phyloP scores from a whole-genome alignment of 345 rosid species.

The Acer saccharum region DNA sequence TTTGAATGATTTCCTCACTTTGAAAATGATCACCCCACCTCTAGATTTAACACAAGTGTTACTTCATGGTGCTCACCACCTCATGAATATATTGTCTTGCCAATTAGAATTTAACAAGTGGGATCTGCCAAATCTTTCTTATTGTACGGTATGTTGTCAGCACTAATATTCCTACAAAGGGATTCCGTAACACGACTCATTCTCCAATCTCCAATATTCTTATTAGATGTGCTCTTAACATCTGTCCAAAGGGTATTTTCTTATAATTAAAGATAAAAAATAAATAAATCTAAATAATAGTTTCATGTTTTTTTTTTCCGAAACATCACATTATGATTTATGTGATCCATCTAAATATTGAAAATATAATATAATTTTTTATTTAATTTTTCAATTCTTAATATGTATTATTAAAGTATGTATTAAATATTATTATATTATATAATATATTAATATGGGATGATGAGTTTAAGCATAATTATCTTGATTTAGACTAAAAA shows the following conservation, averaged over 20 bases:
- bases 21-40: conserved; percentile 19
- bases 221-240: too few relatives aligned
- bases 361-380: too few relatives aligned
- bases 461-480: not conserved
- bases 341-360: too few relatives aligned
- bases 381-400: not conserved
- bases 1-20: conserved; percentile 13
- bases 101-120: conserved; percentile 23
- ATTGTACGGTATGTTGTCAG: not conserved
- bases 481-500: conserved; percentile 16
- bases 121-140: conserved; percentile 3
- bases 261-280: too few relatives aligned
- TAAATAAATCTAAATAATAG: not conserved
- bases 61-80: conserved; percentile 23
- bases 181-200: conserved; percentile 12
- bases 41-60: conserved; percentile 27
- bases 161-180: not conserved
- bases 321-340: not conserved
- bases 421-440: not conserved
- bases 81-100: not conserved
- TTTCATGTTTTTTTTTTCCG: not conserved
- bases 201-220: not conserved
- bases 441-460: not conserved
- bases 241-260: too few relatives aligned
- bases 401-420: not conserved